Conservation (phyloP, 805 yeast species). For the Candida verbasci region DNA sequence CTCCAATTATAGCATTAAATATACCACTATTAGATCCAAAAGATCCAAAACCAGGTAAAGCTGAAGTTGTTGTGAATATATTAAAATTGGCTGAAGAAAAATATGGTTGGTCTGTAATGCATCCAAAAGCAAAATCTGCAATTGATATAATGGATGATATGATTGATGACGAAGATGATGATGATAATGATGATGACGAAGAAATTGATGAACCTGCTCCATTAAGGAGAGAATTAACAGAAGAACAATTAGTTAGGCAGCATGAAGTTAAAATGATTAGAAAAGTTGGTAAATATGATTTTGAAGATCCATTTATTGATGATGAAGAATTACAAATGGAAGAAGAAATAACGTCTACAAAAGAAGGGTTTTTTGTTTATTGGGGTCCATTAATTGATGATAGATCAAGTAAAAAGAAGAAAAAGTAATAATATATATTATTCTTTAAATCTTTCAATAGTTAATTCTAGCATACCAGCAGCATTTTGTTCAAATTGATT, state of each 20-base stretch:
- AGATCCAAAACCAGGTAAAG: slow-evolving; percentile 51
- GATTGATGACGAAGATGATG: slow-evolving; percentile 29
- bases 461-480: slow-evolving; percentile 27
- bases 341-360: slow-evolving; percentile 86
- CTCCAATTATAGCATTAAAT: slow-evolving; percentile 52
- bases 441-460: slow-evolving; percentile 30
- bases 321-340: slow-evolving; percentile 91
- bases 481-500: slow-evolving; percentile 22
- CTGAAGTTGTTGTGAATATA: slow-evolving; percentile 68
- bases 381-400: slow-evolving; percentile 84
- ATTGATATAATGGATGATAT: slow-evolving; percentile 44
- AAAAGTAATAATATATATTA: slow-evolving; percentile 6
- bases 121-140: slow-evolving; percentile 61
- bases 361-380: slow-evolving; percentile 93
- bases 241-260: slow-evolving; percentile 41
- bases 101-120: slow-evolving; percentile 73
- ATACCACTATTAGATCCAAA: slow-evolving; percentile 46
- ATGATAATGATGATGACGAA: slow-evolving; percentile 18
- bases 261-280: slow-evolving; percentile 53
- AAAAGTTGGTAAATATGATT: slow-evolving; percentile 86
- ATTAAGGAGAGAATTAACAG: slow-evolving; percentile 23
- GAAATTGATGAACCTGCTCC: slow-evolving; percentile 9
- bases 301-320: slow-evolving; percentile 93
- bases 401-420: slow-evolving; percentile 14
- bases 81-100: slow-evolving; percentile 73